Conservation (phyloP, 345 rosid species). For the Acer yangbiense region DNA sequence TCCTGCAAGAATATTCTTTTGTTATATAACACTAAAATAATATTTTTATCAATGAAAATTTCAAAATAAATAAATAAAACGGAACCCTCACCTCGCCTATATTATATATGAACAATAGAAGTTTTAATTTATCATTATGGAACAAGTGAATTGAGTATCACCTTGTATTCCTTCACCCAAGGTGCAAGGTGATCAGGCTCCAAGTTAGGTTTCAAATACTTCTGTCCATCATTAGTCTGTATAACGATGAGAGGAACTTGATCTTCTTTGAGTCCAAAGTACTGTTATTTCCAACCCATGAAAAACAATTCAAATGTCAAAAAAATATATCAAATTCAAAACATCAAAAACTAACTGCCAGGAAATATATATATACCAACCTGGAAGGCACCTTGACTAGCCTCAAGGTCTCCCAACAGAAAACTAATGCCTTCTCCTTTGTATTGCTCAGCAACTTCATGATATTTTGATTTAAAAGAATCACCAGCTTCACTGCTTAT, state of each 20-base stretch:
- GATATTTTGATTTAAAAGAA: conserved; percentile 62
- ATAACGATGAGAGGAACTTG: conserved; percentile 83
- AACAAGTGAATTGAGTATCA: conserved; percentile 19
- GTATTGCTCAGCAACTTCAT: conserved; percentile 69
- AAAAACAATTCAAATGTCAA: conserved; percentile 9
- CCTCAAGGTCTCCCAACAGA: conserved; percentile 88
- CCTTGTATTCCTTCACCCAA: conserved; percentile 90
- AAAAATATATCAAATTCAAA: conserved; percentile 3
- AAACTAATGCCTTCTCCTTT: conserved; percentile 71
- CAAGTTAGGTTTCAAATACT: conserved; percentile 73
- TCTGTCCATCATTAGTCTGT: conserved; percentile 69
- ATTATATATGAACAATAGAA: not conserved
- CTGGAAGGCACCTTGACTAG: conserved; percentile 87
- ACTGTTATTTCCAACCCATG: conserved; percentile 51
- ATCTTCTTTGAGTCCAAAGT: conserved; percentile 81
- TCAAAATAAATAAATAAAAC: not conserved
- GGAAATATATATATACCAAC: conserved; percentile 35
- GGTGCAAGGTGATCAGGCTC: conserved; percentile 68
- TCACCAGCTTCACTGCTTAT: conserved; percentile 58
- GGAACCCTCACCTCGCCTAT: not conserved
- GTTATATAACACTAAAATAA: conserved; percentile 1
- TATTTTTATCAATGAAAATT: not conserved
- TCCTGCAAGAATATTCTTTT: conserved; percentile 51
- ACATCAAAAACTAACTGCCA: conserved; percentile 13
- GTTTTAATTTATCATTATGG: not conserved